Percentiles rank a stretch among this genome's conserved stretches.
phyloP scores from a whole-genome alignment of 495 filamentous ascomycete species.

The Penicillium subrubescens region DNA sequence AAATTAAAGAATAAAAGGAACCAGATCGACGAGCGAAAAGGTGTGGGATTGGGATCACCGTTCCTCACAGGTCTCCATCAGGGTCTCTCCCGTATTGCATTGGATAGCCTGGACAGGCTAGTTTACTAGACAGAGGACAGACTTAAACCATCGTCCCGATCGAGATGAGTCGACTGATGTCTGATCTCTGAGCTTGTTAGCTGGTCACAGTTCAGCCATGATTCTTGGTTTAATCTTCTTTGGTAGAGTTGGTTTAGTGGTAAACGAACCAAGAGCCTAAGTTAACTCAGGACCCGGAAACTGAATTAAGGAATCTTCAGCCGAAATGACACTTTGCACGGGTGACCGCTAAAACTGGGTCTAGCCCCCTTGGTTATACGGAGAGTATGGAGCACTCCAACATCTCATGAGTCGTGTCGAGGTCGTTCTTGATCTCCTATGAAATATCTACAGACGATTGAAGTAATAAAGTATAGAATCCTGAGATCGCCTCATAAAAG shows the following conservation, averaged over 20 bases:
- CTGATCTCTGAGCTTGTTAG: neutral
- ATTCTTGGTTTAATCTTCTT: neutral
- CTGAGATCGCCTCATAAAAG: neutral
- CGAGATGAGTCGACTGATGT: neutral
- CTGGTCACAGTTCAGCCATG: neutral
- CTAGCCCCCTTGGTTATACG: conserved; percentile 8
- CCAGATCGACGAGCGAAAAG: conserved; percentile 29
- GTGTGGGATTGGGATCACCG: conserved; percentile 28
- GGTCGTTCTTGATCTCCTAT: neutral
- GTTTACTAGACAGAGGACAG: neutral
- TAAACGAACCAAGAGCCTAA: conserved; percentile 4
- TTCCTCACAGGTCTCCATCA: conserved; percentile 24
- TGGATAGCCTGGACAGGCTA: neutral
- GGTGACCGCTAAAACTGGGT: conserved; percentile 14
- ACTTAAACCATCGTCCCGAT: neutral
- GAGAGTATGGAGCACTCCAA: neutral
- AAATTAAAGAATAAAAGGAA: conserved; percentile 12
- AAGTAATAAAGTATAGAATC: neutral
- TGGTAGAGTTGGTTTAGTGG: neutral
- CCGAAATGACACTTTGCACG: conserved; percentile 31
- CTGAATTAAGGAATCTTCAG: conserved; percentile 40
- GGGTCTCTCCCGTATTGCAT: conserved; percentile 27
- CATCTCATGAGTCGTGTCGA: neutral
- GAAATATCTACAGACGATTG: neutral
- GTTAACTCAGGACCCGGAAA: conserved; percentile 14